phyloP scores from a whole-genome alignment of 768 basidiomycete species.

The Lentinus tigrinus region DNA sequence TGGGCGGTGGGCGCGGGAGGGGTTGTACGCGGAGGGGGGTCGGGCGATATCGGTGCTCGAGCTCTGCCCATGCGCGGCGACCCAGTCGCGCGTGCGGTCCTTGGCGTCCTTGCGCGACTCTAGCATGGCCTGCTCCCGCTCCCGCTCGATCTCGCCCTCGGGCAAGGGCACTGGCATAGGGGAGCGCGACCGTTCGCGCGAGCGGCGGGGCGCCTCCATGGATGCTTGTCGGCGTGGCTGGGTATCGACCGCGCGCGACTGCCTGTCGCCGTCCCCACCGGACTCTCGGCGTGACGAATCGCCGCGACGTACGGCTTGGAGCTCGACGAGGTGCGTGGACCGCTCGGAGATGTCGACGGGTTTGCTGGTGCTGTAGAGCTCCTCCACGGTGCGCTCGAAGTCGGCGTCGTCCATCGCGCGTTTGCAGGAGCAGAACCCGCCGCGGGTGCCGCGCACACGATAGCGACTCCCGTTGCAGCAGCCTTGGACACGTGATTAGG shows the following conservation, averaged over 20 bases:
- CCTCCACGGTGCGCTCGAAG: constrained; percentile 16
- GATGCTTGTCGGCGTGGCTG: constrained; percentile 9
- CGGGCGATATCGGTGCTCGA: background rate
- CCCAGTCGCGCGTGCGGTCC: constrained; percentile 16
- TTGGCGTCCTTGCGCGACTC: constrained; percentile 8
- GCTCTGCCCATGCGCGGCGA: constrained; percentile 10
- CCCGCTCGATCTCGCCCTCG: background rate
- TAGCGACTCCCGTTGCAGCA: background rate
- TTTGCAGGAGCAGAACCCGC: constrained; percentile 10
- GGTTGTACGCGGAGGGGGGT: background rate
- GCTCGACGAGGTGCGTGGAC: constrained; percentile 11
- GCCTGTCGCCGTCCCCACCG: background rate
- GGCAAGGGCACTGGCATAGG: background rate
- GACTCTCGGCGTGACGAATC: too few species aligned
- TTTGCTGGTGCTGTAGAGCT: constrained; percentile 10
- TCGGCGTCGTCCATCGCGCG: constrained; percentile 12
- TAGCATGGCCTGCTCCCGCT: constrained; percentile 1
- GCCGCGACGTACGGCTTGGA: constrained; percentile 1
- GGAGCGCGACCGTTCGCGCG: background rate
- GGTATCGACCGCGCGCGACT: background rate
- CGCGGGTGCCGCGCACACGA: background rate
- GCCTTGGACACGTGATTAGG: background rate
- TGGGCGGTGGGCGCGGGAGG: background rate
- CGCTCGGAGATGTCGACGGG: background rate
- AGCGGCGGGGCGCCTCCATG: constrained; percentile 10